These are phyloP conservation scores for Phytopythium cucurbitacearum DNA, from an alignment of 352 stramenopile genomes.

Conservation along the genomic window DNA sequence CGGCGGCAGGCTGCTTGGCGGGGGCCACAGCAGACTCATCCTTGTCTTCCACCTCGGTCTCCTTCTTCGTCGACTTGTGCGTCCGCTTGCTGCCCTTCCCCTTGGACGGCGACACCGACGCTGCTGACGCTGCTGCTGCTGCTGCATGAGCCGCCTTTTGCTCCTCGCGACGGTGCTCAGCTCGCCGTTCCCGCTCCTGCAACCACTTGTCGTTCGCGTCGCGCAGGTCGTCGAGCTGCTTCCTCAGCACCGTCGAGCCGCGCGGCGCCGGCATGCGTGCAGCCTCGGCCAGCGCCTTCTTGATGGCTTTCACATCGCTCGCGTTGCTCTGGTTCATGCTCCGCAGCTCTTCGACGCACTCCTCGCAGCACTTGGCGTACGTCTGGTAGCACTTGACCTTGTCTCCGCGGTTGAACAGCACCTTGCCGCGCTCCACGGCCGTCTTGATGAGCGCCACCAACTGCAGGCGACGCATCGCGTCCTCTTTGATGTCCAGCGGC, in stretches of 20 bases:
- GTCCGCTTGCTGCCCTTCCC: slow-evolving; percentile 9
- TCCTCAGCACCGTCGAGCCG: slow-evolving; percentile 51
- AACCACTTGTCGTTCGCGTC: slow-evolving; percentile 4
- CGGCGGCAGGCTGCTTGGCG: not conserved
- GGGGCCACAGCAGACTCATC: slow-evolving; percentile 12
- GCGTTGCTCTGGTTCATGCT: slow-evolving; percentile 25
- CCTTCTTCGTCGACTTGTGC: slow-evolving; percentile 3
- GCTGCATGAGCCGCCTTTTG: slow-evolving; percentile 11
- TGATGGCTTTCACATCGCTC: slow-evolving; percentile 31
- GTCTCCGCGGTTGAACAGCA: slow-evolving; percentile 72
- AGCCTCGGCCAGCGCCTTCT: slow-evolving; percentile 37
- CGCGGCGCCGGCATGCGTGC: slow-evolving; percentile 44
- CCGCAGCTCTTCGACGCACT: slow-evolving; percentile 33
- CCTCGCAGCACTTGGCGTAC: slow-evolving; percentile 48
- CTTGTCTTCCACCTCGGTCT: slow-evolving; percentile 14
- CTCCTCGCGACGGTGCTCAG: slow-evolving; percentile 3
- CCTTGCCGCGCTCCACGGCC: slow-evolving; percentile 55
- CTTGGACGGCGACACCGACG: not conserved
- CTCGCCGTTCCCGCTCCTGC: slow-evolving; percentile 1
- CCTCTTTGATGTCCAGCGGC: slow-evolving; percentile 28
- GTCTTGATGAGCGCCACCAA: slow-evolving; percentile 38
- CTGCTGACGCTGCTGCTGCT: slow-evolving; percentile 4
- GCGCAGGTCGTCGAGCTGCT: slow-evolving; percentile 41
- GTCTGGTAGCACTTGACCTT: slow-evolving; percentile 69
- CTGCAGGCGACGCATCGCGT: slow-evolving; percentile 30